A percentile compares a stretch with the other conserved stretches of the same genome.
phyloP scores from a whole-genome alignment of 2,329 filamentous ascomycete genomes.

The Arthroderma sp. region DNA sequence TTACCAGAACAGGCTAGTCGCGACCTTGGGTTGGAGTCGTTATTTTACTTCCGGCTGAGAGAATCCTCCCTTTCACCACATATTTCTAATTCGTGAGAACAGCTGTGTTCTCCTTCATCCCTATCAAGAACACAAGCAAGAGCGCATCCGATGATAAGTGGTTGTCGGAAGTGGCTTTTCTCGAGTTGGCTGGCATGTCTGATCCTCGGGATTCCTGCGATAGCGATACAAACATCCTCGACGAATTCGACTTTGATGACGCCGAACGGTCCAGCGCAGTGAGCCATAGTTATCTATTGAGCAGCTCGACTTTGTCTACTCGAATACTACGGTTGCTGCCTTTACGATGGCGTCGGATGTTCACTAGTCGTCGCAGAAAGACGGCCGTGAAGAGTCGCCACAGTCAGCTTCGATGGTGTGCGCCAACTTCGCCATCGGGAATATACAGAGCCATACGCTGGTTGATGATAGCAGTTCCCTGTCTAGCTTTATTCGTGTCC shows the following conservation, averaged over 20 bases:
- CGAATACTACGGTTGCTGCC: neutral
- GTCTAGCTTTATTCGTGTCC: conserved; percentile 31
- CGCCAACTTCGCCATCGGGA: neutral
- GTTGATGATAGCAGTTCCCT: neutral
- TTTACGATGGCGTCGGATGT: neutral
- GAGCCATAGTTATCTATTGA: neutral
- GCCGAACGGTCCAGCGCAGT: neutral
- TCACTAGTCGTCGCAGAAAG: neutral
- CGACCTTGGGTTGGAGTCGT: too few species aligned
- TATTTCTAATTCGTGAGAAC: too few species aligned
- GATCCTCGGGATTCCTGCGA: neutral
- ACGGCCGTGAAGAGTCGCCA: neutral
- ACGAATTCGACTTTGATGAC: neutral
- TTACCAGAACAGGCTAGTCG: too few species aligned
- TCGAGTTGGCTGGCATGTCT: neutral
- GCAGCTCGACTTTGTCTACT: neutral
- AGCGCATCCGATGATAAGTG: neutral
- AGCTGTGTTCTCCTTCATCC: too few species aligned
- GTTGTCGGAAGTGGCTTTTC: too few species aligned
- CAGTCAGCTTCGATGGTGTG: neutral
- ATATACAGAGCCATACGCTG: neutral
- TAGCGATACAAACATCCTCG: neutral
- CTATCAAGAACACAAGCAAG: too few species aligned
- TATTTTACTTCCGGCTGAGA: too few species aligned
- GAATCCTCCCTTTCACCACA: too few species aligned